Base-by-base conservation (phyloP, 371 early-diverging fungal species). In the Sporodiniella umbellata region DNA sequence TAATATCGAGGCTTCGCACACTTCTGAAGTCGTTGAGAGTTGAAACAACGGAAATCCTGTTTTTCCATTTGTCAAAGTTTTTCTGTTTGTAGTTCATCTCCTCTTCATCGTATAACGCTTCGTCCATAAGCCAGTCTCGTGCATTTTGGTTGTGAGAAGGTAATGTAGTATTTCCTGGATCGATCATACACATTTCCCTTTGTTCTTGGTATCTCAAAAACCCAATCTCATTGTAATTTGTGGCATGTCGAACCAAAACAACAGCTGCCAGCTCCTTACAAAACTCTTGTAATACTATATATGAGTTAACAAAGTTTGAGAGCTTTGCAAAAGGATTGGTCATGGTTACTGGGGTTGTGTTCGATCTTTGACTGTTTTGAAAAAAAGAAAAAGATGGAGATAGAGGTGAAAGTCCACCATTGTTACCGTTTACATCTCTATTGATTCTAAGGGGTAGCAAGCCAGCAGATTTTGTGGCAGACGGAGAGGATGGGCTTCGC, bases 231-330 rank as follows among this genome's bases (percentile, higher is more conserved):
- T 63, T 65, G 48, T 66, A 68, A 23, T 68, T 68, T 11, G 70
- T 63, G 0, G 76, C 72, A 53, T 83, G 81, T 19, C 79, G 66
- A 7, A 84, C 84, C 21, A 85, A 60, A 12, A 81, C 72, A 0
- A 77, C 79, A 2, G 82, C 83, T 0, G 82, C 84, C 33, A 85
- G 53, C 43, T 85, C 85, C 55, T 84, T 84, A 54, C 81, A 82
- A 47, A 85, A 85, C 38, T 84, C 84, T 51, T 85, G 83, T 8
- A 85, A 45, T 0, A 84, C 76, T 47, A 83, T 80, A 48, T 77
- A 85, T 2, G 80, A 73, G 39, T 81, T 68, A 4, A 85, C 79
- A 60, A 85, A 85, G n/a, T 77, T 68, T n/a, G 74, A 59, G 8
- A 73, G 48, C 26, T 77, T 77, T 8, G 77, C 73, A 58, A 71